Percentiles rank a stretch among this genome's conserved stretches.
phyloP scores from a whole-genome alignment of 164 flowering plant genomes.

The Amborella trichopoda region DNA sequence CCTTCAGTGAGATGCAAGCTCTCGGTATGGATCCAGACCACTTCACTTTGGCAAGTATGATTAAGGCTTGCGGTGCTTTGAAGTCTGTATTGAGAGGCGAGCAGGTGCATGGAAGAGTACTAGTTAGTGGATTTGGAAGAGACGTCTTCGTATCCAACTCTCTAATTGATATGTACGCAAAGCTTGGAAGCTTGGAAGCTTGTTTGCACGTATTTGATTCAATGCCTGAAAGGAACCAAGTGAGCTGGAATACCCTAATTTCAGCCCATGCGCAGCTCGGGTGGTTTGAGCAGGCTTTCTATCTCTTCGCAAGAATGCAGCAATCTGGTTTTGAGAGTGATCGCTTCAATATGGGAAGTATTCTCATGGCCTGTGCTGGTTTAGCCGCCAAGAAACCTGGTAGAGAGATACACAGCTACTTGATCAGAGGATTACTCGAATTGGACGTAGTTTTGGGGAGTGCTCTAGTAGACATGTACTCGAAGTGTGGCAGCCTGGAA shows the following conservation, averaged over 20 bases:
- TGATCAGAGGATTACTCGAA: conserved; percentile 6
- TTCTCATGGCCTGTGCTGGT: conserved; percentile 5
- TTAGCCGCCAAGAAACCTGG: conserved; percentile 5
- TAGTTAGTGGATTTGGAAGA: neutral
- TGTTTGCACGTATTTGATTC: conserved; percentile 6
- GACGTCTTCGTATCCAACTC: conserved; percentile 32
- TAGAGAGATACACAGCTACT: conserved; percentile 4
- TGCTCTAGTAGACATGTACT: conserved; percentile 10
- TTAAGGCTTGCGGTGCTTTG: conserved; percentile 7
- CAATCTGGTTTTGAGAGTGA: conserved; percentile 3
- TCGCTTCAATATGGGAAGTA: conserved; percentile 7
- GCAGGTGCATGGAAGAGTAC: conserved; percentile 5
- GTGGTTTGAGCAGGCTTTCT: conserved; percentile 1
- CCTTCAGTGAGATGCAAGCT: neutral
- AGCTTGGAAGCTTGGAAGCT: conserved; percentile 23
- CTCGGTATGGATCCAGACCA: conserved; percentile 7
- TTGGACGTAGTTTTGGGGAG: conserved; percentile 8
- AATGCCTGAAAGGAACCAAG: conserved; percentile 5
- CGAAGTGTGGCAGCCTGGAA: conserved; percentile 5
- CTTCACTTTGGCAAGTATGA: conserved; percentile 5
- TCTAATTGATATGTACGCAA: conserved; percentile 63
- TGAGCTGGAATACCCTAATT: conserved; percentile 7
- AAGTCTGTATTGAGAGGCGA: conserved; percentile 1
- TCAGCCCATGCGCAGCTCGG: conserved; percentile 5
- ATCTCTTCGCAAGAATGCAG: conserved; percentile 4